Conservation (phyloP, 2,329 filamentous ascomycete genomes). For the Stachybotrys echinatus region DNA sequence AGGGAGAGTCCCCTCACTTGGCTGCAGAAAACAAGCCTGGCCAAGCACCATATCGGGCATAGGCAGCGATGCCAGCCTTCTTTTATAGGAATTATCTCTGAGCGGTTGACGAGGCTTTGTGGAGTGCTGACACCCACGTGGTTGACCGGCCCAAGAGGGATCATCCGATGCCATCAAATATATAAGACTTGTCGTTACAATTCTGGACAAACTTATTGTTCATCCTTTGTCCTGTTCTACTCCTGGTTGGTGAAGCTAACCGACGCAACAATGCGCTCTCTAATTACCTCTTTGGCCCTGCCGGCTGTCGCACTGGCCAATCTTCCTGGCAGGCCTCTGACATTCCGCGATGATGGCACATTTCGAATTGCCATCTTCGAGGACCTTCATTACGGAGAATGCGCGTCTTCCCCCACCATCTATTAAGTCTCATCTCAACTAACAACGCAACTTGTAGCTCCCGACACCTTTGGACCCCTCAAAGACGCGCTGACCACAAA, state of each 20-base stretch:
- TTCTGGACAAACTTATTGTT: neutral
- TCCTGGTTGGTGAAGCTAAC: neutral
- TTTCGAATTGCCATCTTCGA: slow-evolving; percentile 58
- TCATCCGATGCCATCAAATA: neutral
- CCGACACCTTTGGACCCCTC: slow-evolving; percentile 6
- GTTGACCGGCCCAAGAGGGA: neutral
- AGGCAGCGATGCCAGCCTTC: neutral
- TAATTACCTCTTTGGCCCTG: neutral
- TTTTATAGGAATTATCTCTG: neutral
- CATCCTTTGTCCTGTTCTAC: neutral
- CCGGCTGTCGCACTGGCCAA: neutral
- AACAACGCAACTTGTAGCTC: slow-evolving; percentile 1
- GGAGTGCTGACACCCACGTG: neutral
- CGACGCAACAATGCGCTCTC: neutral
- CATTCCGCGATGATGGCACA: slow-evolving; percentile 36
- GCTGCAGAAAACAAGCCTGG: neutral
- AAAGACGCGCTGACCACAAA: slow-evolving; percentile 8
- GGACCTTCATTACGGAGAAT: slow-evolving; percentile 68
- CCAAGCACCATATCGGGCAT: neutral
- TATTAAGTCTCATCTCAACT: neutral
- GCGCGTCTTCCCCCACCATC: slow-evolving; percentile 26
- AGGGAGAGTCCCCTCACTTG: too few relatives aligned
- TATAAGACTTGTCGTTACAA: neutral
- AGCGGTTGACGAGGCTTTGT: neutral
- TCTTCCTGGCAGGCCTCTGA: slow-evolving; percentile 7